Evolutionary conservation across 768 basidiomycete genomes (phyloP).

Genomic region (Rhodosporidiobolus odoratus): DNA sequence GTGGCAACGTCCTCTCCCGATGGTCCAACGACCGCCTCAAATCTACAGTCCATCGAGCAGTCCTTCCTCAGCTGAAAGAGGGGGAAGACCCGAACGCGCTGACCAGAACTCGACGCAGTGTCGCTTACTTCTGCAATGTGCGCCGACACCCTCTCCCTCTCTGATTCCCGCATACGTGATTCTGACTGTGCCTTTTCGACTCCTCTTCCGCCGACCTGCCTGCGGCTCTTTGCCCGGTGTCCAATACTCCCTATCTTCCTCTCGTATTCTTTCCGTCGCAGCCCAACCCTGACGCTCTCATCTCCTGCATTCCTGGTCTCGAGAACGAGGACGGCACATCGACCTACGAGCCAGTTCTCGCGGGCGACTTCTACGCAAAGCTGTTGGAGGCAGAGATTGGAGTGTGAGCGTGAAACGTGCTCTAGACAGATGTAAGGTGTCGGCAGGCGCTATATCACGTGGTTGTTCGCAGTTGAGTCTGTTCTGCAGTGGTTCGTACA

Average conservation of each 20-base stretch:
- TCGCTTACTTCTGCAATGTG: slow-evolving; percentile 35
- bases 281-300: slow-evolving; percentile 24
- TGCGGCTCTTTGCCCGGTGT: background rate
- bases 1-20: slow-evolving; percentile 40
- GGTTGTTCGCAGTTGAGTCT: too few relatives aligned
- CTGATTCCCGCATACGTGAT: background rate
- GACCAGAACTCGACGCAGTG: slow-evolving; percentile 8
- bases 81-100: slow-evolving; percentile 9
- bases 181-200: background rate
- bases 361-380: slow-evolving; percentile 29
- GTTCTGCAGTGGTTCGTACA: too few relatives aligned
- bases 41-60: slow-evolving; percentile 51
- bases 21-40: slow-evolving; percentile 45
- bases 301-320: slow-evolving; percentile 26
- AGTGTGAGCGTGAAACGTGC: slow-evolving; percentile 3
- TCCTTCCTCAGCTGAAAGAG: background rate
- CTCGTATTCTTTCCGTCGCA: background rate
- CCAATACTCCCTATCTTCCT: background rate
- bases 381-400: slow-evolving; percentile 27
- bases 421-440: too few relatives aligned
- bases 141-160: background rate
- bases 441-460: too few relatives aligned
- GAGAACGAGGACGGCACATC: slow-evolving; percentile 9
- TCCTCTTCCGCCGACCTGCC: background rate
- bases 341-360: slow-evolving; percentile 25